phyloP scores from a whole-genome alignment of 192 early-diverging fungal genomes.

The Rhizophagus prolifer region DNA sequence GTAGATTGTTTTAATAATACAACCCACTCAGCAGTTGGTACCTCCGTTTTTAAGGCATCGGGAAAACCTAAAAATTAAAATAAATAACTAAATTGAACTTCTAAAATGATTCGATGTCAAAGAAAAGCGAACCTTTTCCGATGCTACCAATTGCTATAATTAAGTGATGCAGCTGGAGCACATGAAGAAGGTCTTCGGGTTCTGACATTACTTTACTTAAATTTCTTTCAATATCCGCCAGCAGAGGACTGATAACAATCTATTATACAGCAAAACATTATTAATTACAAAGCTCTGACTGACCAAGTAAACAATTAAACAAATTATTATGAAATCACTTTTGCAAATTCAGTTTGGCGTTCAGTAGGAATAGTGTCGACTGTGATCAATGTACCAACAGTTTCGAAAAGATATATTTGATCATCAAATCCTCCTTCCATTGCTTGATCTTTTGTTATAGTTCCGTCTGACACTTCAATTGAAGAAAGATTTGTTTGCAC shows the following conservation, averaged over 20 bases:
- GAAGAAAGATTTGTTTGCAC: constrained; percentile 62
- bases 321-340: constrained; percentile 9
- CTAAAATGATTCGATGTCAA: background rate
- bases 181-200: constrained; percentile 64
- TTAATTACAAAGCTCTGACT: background rate
- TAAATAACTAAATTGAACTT: background rate
- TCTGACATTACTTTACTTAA: constrained; percentile 64
- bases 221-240: constrained; percentile 72
- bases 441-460: constrained; percentile 47
- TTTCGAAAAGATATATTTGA: constrained; percentile 89
- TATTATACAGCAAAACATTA: constrained; percentile 38
- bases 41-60: constrained; percentile 42
- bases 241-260: constrained; percentile 75
- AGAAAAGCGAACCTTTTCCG: constrained; percentile 72
- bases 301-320: background rate
- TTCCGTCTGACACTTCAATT: constrained; percentile 43
- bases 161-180: constrained; percentile 78
- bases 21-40: constrained; percentile 54
- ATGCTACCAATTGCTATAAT: constrained; percentile 83
- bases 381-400: constrained; percentile 91
- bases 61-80: constrained; percentile 51
- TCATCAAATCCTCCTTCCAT: constrained; percentile 68
- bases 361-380: constrained; percentile 61
- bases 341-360: constrained; percentile 66
- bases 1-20: constrained; percentile 79